phyloP scores from a whole-genome alignment of 2,329 filamentous ascomycete genomes.

The Fusarium pseudonygamai region DNA sequence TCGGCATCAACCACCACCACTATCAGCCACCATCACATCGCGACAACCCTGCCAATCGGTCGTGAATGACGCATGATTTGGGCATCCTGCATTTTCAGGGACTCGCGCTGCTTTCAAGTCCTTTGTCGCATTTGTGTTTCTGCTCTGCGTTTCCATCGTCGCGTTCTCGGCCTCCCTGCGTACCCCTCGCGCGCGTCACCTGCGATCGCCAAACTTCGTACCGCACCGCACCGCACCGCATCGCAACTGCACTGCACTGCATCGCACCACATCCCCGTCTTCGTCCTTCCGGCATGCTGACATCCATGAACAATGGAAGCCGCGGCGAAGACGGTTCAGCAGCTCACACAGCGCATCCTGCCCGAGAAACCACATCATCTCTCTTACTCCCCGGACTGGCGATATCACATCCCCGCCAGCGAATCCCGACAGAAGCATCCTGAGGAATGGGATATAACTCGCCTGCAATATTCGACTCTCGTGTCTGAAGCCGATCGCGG shows the following conservation, averaged over 20 bases:
- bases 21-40: constrained; percentile 29
- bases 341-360: constrained; percentile 61
- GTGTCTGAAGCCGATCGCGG: constrained; percentile 67
- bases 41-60: constrained; percentile 23
- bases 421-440: constrained; percentile 47
- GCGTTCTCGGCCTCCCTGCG: constrained; percentile 35
- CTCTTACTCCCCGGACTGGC: constrained; percentile 58
- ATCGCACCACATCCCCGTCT: constrained; percentile 37
- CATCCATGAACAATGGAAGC: constrained; percentile 64
- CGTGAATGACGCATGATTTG: constrained; percentile 4
- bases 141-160: constrained; percentile 17
- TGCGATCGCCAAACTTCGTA: constrained; percentile 33
- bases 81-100: background rate
- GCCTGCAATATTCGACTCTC: constrained; percentile 66
- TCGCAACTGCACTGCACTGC: constrained; percentile 18
- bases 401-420: constrained; percentile 57
- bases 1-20: constrained; percentile 24
- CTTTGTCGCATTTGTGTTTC: background rate
- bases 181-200: constrained; percentile 36
- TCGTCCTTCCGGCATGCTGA: constrained; percentile 49
- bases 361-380: constrained; percentile 64
- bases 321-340: constrained; percentile 66
- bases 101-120: background rate
- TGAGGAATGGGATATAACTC: constrained; percentile 61
- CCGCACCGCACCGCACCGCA: background rate